Base-by-base conservation (phyloP, 2,329 filamentous ascomycete genomes). In the Leptographium lundbergii region DNA sequence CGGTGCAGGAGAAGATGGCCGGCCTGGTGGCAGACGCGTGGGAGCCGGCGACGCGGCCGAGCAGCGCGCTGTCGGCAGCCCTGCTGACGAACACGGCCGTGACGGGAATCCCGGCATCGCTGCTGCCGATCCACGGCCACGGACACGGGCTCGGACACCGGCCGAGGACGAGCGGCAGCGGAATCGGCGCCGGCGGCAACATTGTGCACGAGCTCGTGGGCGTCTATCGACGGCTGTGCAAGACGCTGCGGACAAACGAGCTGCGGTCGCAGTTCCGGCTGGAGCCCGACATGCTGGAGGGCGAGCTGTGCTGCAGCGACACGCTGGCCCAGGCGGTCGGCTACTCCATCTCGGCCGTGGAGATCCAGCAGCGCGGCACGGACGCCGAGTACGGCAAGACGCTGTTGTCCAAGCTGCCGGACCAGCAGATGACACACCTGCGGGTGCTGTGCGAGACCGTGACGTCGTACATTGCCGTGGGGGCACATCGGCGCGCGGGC, bases 321-420 rank as follows among this genome's bases (percentile, higher is more conserved):
- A 79, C 80, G 1, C 71, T 91, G 13, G 80, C 84, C 17, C 78
- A 79, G 60, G 77, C 84, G 1, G 83, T 96, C 17, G 92, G 89
- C 2, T 90, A 85, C 69, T 92, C 91, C 0, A 91, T 99, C 60
- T 86, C 91, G 10, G 85, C 91, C 0, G 85, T 89, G 4, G 94
- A 99, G 72, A 96, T 97, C 64, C 86, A 91, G 63, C 91, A 96
- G 69, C 87, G 94, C 65, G 94, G 94, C 7, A 77, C 90, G 4
- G 87, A 89, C 65, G 84, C 85, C 25, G 82, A 87, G 63, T 80
- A 82, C 54, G 86, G 88, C 58, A 79, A 84, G 70, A 92, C 87
- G 6, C 74, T 97, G 53, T 72, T 97, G 24, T 87, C 92, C 64
- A 91, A 86, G 66, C 87, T 97, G 57, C 86, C 94, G 0, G 87